A percentile compares a stretch with the other conserved stretches of the same genome.
phyloP scores from a whole-genome alignment of 2,329 filamentous ascomycete genomes.

The Lasiodiplodia sp. region DNA sequence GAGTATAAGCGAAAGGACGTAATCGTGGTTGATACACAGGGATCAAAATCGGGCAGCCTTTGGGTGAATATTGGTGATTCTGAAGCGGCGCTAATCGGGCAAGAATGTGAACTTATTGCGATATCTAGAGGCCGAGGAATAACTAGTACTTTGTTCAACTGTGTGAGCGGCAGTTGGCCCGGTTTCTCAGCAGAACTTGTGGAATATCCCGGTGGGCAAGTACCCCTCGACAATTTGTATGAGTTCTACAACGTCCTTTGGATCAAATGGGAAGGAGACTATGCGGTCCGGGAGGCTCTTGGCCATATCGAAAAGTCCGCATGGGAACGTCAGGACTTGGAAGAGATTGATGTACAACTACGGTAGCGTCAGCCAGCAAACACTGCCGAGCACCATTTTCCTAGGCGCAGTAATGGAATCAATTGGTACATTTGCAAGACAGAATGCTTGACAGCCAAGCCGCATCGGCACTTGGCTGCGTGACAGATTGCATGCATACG shows the following conservation, averaged over 20 bases:
- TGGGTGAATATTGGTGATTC: background rate
- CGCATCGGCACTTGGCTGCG: too few species aligned
- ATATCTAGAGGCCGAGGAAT: background rate
- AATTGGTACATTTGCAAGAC: too few species aligned
- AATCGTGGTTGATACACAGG: background rate
- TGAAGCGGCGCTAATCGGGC: background rate
- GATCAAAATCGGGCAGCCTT: background rate
- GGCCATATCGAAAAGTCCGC: constrained; percentile 34
- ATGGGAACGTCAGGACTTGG: constrained; percentile 32
- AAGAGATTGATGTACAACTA: constrained; percentile 33
- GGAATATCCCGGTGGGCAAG: background rate
- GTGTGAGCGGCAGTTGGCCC: too few species aligned
- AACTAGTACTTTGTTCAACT: too few species aligned
- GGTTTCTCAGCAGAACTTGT: background rate
- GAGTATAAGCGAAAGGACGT: background rate
- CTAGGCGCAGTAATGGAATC: background rate
- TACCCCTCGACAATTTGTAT: background rate
- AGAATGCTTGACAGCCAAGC: too few species aligned
- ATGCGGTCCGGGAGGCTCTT: constrained; percentile 36
- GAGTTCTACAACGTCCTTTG: constrained; percentile 36
- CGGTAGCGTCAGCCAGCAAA: too few species aligned
- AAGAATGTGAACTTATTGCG: constrained; percentile 1
- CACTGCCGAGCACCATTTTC: background rate
- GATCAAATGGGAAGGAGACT: constrained; percentile 34
- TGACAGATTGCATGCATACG: too few species aligned